phyloP scores from a whole-genome alignment of 2,329 filamentous ascomycete species.

The Ploettnerulaceae sp. region DNA sequence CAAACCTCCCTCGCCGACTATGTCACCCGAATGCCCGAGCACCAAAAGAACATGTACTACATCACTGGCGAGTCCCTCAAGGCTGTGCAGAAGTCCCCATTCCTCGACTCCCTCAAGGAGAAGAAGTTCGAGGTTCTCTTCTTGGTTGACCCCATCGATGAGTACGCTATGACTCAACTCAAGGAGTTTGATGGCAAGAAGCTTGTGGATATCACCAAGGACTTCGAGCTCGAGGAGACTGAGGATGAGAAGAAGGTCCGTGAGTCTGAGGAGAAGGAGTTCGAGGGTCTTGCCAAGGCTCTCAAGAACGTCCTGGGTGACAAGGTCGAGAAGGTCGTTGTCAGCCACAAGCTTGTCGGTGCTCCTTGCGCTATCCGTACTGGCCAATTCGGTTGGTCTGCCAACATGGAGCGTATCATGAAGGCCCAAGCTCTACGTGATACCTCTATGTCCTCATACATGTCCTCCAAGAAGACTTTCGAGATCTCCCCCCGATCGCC shows the following conservation, averaged over 20 bases:
- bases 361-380: constrained; percentile 98
- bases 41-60: constrained; percentile 99
- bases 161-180: constrained; percentile 38
- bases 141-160: constrained; percentile 89
- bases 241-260: constrained; percentile 98
- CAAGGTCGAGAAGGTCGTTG: constrained; percentile 99
- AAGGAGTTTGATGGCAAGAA: constrained; percentile 99
- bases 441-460: constrained; percentile 99
- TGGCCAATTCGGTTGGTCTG: constrained; percentile 99
- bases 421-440: constrained; percentile 99
- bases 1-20: constrained; percentile 93
- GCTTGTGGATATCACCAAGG: constrained; percentile 99
- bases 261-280: constrained; percentile 98
- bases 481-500: constrained; percentile 99
- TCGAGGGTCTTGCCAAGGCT: constrained; percentile 86
- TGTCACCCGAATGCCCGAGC: constrained; percentile 97
- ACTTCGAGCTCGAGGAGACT: constrained; percentile 99
- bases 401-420: constrained; percentile 99
- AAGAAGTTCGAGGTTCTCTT: constrained; percentile 99
- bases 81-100: constrained; percentile 95
- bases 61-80: constrained; percentile 99
- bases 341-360: constrained; percentile 93
- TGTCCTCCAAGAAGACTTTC: constrained; percentile 99
- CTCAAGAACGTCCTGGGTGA: constrained; percentile 99
- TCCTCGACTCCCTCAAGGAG: constrained; percentile 96